Evolutionary conservation across 78 protist genomes (phyloP), one percentile per base, ranked within the genome.

Genomic region (Speleostelium caveatum): DNA sequence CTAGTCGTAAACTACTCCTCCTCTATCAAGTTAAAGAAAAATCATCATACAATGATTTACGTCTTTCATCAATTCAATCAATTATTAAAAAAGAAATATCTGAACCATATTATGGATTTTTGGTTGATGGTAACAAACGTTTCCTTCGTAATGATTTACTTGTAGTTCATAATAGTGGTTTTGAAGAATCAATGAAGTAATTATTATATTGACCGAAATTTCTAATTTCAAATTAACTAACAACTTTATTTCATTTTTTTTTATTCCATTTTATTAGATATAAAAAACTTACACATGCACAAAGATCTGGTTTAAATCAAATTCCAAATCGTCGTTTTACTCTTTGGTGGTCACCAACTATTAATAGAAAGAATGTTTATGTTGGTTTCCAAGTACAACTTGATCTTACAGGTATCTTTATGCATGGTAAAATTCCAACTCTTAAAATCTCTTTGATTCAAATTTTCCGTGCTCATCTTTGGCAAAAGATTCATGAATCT

Each of bases 281-380:
- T 95, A 99, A 98, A 96, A 99, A 98, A 94, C 96, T 99, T 7
- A 99, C 99, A 38, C 98, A 99, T 76, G 99, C 99, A 12, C 99
- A 99, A 96, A 94, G 99, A 36, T 86, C 97, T 14, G 99, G 99
- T 95, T 93, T 99, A 49, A 99, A 96, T 93, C 99, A 99, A 95
- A 98, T 99, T 73, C 99, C 99, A 55, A 99, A 99, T 96, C 96
- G 99, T 6, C 96, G 99, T 42, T 99, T 99, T 93, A 99, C 99
- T 36, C 97, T 99, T 41, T 99, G 99, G 99, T 99, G 99, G 99
- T 98, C 99, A 49, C 99, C 99, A 51, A 99, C 99, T n/a, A 99
- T 99, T 97, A 99, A 99, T 79, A 92, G 99, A 24, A 98, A 99
- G 74, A 98, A 98, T 86, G 99, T 99, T 7, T 99, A 99, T 94